A percentile compares a stretch with the other conserved stretches of the same genome.
Conservation (phyloP, 352 stramenopile genomes). For the Phytophthora pisi region DNA sequence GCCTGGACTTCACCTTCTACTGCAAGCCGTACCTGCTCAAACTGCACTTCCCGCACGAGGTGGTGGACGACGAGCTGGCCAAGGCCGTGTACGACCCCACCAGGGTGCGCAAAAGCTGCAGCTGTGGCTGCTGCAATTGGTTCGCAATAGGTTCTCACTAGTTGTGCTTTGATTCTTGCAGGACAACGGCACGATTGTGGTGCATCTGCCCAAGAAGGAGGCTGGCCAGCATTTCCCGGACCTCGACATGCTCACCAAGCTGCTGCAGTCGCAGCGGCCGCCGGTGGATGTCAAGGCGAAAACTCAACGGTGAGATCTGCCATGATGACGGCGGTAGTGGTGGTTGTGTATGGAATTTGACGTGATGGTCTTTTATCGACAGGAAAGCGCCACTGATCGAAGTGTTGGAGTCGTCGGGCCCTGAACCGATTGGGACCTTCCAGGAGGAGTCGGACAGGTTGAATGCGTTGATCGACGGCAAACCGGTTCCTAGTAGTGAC, state of each 20-base stretch:
- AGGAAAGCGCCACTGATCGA: constrained; percentile 80
- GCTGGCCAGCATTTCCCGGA: constrained; percentile 90
- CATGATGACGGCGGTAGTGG: constrained; percentile 1
- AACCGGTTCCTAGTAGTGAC: neutral
- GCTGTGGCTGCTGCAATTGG: constrained; percentile 3
- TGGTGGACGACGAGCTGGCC: constrained; percentile 89
- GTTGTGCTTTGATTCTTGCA: constrained; percentile 27
- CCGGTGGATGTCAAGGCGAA: constrained; percentile 42
- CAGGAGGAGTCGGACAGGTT: constrained; percentile 33
- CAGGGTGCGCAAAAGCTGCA: constrained; percentile 45
- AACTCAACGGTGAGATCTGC: constrained; percentile 32
- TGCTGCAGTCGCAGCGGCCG: constrained; percentile 77
- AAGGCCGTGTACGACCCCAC: constrained; percentile 93
- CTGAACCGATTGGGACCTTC: constrained; percentile 24
- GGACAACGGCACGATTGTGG: constrained; percentile 93
- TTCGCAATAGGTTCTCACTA: constrained; percentile 6
- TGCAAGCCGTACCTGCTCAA: constrained; percentile 98
- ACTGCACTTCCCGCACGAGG: constrained; percentile 91
- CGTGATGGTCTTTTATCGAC: neutral
- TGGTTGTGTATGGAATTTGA: neutral
- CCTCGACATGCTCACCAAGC: constrained; percentile 93
- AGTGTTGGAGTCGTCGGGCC: constrained; percentile 63
- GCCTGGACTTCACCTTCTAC: constrained; percentile 93
- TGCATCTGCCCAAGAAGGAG: constrained; percentile 91
- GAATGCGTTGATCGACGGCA: constrained; percentile 32